Evolutionary conservation across 441 rosid species (phyloP), one percentile per base, ranked within the genome.

Genomic region (Jatropha podagrica): DNA sequence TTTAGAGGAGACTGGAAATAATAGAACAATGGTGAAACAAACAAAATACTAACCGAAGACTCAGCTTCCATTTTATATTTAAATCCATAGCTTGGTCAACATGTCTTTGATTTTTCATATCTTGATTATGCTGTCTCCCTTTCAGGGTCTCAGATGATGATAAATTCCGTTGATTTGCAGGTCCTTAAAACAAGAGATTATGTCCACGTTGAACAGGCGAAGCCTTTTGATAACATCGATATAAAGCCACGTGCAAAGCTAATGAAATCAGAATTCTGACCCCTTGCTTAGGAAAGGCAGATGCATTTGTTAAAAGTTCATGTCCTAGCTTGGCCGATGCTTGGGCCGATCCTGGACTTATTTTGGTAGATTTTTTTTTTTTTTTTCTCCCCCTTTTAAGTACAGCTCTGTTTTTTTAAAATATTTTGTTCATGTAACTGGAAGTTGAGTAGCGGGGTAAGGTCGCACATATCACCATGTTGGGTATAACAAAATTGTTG

Each of bases 171-270:
- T 4, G 65, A 75, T 52, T 42, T 73, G 72, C 88, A 96, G 99
- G 98, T 96, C 70, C 90, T 96, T 52, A 94, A 90, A 82, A 92
- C 99, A 26, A 94, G 84, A 83, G 98, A 96, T 79, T 94, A 88
- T 85, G 83, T 96, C 84, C 98, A 92, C 37, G 95, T 91, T 68
- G 95, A 96, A 75, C 99, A 96, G 85, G 81, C 81, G 27, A 87
- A 82, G 72, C 89, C 98, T 17, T 89, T 88, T 51, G 96, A 89
- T 72, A 80, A 81, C 81, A 89, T 96, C 74, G 72, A 61, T 70
- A 80, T 96, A 85, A 90, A 83, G 83, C 89, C 98, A 12, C 83
- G 95, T 77, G 79, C 83, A 67, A 92, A 84, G 88, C 92, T 96
- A 77, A 87, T 92, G 87, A 92, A 91, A 79, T 89, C 99, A 62